Conservation (phyloP, 2,329 filamentous ascomycete genomes). For the Colletotrichum viniferum region DNA sequence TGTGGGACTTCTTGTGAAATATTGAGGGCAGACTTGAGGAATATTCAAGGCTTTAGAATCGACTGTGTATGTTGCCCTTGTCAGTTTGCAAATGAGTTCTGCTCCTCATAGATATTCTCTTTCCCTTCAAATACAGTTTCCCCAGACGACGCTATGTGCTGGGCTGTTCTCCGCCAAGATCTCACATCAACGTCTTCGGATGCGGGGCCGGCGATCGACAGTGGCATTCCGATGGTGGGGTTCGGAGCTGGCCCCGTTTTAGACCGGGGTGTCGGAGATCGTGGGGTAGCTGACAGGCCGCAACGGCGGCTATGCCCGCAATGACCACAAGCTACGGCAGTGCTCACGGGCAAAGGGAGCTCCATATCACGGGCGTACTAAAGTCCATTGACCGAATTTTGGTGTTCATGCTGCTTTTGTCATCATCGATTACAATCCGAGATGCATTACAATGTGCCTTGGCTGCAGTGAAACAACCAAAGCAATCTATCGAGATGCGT, state of each 20-base stretch:
- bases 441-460: background rate
- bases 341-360: background rate
- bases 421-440: background rate
- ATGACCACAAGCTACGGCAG: background rate
- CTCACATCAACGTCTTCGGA: background rate
- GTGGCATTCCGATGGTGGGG: background rate
- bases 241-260: background rate
- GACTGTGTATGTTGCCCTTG: background rate
- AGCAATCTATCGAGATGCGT: background rate
- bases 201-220: background rate
- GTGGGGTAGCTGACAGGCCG: background rate
- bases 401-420: background rate
- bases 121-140: background rate
- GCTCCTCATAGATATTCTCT: rapidly evolving
- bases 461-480: background rate
- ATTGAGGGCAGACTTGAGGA: background rate
- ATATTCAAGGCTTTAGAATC: background rate
- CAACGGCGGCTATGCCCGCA: background rate
- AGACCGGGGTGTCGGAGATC: background rate
- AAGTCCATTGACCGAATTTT: background rate
- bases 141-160: background rate
- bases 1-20: background rate
- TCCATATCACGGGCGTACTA: background rate
- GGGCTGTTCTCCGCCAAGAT: background rate
- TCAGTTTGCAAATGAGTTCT: background rate